These are phyloP conservation scores for Skeletonema grethae DNA, from an alignment of 108 stramenopile genomes.

Conservation along the genomic window DNA sequence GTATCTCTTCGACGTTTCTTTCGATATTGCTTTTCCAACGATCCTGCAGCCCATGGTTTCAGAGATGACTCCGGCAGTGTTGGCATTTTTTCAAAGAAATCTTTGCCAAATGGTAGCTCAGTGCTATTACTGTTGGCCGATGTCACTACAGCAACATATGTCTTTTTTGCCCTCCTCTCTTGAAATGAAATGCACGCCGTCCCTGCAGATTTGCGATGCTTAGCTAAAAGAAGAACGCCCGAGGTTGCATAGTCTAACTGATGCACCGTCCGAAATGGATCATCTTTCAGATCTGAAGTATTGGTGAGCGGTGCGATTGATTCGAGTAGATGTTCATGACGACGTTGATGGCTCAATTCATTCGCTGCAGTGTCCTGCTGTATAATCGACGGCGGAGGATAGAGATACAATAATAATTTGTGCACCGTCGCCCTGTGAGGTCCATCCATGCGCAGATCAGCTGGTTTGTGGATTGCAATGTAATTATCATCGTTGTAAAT, in stretches of 20 bases:
- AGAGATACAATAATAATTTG: constrained; percentile 78
- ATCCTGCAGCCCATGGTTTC: constrained; percentile 31
- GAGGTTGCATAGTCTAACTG: constrained; percentile 90
- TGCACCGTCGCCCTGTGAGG: constrained; percentile 69
- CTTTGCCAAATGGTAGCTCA: constrained; percentile 14
- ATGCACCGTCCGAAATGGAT: constrained; percentile 79
- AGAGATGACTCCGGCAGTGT: constrained; percentile 28
- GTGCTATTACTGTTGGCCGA: constrained; percentile 21
- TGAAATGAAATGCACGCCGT: constrained; percentile 62
- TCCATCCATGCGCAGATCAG: constrained; percentile 91
- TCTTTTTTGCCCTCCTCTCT: constrained; percentile 61
- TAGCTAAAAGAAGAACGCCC: constrained; percentile 73
- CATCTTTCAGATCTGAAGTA: constrained; percentile 64
- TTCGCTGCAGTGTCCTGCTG: not conserved
- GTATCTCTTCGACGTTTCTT: constrained; percentile 50
- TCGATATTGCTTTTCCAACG: constrained; percentile 50
- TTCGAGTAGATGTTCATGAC: constrained; percentile 29
- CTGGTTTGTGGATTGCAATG: constrained; percentile 80
- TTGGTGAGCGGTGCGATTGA: constrained; percentile 40
- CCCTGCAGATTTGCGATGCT: constrained; percentile 57
- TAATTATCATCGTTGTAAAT: constrained; percentile 69
- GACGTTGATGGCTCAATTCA: constrained; percentile 8
- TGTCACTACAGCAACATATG: constrained; percentile 74
- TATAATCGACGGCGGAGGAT: constrained; percentile 64
- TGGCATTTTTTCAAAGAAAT: constrained; percentile 37